These are phyloP conservation scores for Collybiopsis confluens DNA, from an alignment of 768 basidiomycete species.

Conservation along the genomic window DNA sequence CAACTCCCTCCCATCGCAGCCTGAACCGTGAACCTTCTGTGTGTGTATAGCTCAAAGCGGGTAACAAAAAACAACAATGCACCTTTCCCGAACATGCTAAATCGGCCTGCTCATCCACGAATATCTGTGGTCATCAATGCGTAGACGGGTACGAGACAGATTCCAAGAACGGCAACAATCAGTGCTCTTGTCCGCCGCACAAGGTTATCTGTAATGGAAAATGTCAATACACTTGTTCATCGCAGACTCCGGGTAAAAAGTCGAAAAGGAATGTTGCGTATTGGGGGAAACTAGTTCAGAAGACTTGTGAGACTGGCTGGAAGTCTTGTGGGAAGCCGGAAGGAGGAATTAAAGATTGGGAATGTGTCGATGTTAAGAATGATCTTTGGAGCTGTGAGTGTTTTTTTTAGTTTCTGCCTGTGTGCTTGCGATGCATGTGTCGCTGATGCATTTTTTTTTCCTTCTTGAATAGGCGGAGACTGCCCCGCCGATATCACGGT, in stretches of 20 bases:
- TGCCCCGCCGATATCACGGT: conserved; percentile 23
- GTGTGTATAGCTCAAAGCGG: neutral
- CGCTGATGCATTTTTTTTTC: neutral
- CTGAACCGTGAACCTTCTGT: neutral
- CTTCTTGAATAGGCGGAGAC: conserved; percentile 26
- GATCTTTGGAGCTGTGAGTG: conserved; percentile 35
- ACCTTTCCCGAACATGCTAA: conserved; percentile 21
- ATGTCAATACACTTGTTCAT: conserved; percentile 16
- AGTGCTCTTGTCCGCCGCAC: conserved; percentile 20
- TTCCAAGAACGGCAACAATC: neutral
- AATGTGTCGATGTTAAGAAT: conserved; percentile 27
- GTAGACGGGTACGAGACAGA: conserved; percentile 20
- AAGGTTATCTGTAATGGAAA: conserved; percentile 22
- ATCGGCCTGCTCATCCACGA: conserved; percentile 16
- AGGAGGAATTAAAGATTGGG: conserved; percentile 25
- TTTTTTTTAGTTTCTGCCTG: neutral
- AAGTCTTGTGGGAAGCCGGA: conserved; percentile 29
- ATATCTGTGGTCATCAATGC: conserved; percentile 29
- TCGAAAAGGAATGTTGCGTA: conserved; percentile 11
- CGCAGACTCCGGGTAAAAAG: neutral
- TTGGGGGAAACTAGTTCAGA: conserved; percentile 15
- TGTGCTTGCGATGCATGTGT: neutral
- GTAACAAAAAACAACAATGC: conserved; percentile 15
- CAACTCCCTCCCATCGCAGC: too few relatives aligned
- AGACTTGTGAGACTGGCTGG: conserved; percentile 21